Evolutionary conservation across 164 flowering plant genomes (phyloP).

Genomic region (Platanus orientalis): DNA sequence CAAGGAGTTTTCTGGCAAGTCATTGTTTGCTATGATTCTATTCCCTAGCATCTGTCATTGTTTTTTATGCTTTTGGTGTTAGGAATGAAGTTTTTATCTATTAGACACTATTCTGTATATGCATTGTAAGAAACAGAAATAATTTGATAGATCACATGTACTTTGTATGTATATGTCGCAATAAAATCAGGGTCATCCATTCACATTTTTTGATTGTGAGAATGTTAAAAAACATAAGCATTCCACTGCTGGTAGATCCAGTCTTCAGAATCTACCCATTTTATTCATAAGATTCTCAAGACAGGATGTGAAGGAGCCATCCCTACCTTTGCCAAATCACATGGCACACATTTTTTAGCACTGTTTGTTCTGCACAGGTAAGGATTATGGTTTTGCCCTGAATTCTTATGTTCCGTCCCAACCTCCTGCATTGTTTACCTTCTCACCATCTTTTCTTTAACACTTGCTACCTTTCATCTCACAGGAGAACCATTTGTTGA

Average conservation of each 20-base stretch:
- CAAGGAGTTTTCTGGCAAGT: neutral
- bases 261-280: neutral
- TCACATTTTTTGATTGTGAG: neutral
- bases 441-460: neutral
- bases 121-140: neutral
- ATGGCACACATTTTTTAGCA: neutral
- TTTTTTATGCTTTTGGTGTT: neutral
- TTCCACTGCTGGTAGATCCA: neutral
- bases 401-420: too few relatives aligned
- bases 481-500: constrained; percentile 34
- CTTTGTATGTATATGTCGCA: neutral
- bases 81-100: too few relatives aligned
- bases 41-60: neutral
- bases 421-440: neutral
- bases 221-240: neutral
- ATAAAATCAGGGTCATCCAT: neutral
- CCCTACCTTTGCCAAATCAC: neutral
- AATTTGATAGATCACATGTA: neutral
- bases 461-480: neutral
- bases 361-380: neutral
- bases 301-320: neutral
- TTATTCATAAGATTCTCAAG: neutral
- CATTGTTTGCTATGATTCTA: neutral
- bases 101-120: neutral
- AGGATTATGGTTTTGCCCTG: too few relatives aligned